These are phyloP conservation scores for Penstemon eatonii DNA, from an alignment of 257 asterid species.

Conservation along the genomic window DNA sequence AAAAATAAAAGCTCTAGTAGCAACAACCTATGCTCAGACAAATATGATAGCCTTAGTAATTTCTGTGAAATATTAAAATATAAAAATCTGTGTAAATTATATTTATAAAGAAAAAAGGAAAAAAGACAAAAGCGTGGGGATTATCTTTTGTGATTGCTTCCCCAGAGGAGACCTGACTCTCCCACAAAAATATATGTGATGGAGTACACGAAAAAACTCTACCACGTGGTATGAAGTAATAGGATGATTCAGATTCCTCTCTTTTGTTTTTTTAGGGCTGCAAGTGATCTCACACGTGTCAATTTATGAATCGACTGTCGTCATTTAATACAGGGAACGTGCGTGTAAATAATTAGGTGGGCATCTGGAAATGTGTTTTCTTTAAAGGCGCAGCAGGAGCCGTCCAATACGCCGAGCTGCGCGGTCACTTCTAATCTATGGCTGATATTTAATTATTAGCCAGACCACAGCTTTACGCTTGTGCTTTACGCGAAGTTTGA, in stretches of 20 bases:
- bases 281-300: conserved; percentile 24
- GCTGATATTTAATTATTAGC: conserved; percentile 17
- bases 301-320: conserved; percentile 12
- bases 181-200: background rate
- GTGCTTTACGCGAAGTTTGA: background rate
- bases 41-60: too few species aligned
- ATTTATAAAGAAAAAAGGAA: too few species aligned
- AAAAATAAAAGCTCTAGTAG: too few species aligned
- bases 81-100: too few species aligned
- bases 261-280: too few species aligned
- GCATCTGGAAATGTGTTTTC: background rate
- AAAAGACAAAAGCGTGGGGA: too few species aligned
- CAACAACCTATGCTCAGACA: too few species aligned
- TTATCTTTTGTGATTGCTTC: background rate
- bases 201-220: conserved; percentile 18
- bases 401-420: conserved; percentile 27
- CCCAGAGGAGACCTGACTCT: background rate
- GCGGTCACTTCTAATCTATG: conserved; percentile 24
- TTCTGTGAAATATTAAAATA: too few species aligned
- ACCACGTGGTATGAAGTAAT: conserved; percentile 30
- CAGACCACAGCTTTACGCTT: conserved; percentile 26
- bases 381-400: conserved; percentile 26
- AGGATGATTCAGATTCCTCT: conserved; percentile 18
- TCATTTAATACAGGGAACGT: conserved; percentile 1
- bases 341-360: conserved; percentile 4